These are phyloP conservation scores for Calonectria pseudoreteaudii DNA, from an alignment of 2,329 filamentous ascomycete genomes.

Conservation along the genomic window DNA sequence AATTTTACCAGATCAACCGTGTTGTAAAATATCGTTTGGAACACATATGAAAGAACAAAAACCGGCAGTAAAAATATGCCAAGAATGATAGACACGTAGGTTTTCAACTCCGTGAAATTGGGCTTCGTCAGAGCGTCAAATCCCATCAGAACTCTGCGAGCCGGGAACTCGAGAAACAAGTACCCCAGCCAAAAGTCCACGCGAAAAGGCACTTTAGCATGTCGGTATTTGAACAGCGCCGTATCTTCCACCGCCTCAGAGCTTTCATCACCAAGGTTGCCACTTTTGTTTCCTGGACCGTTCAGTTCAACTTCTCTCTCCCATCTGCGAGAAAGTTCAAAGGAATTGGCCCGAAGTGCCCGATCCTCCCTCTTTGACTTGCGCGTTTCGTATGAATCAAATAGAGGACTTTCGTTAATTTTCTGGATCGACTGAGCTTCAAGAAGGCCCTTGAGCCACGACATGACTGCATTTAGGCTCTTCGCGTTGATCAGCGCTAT, in stretches of 20 bases:
- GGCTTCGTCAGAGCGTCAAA: not conserved
- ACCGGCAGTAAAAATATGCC: not conserved
- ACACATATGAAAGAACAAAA: not conserved
- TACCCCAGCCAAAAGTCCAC: not conserved
- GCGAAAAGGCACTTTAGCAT: not conserved
- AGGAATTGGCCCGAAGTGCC: not conserved
- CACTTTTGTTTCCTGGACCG: no score
- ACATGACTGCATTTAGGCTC: not conserved
- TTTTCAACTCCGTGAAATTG: not conserved
- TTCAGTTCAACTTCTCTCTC: no score
- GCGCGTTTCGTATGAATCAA: not conserved
- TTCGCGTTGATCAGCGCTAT: not conserved
- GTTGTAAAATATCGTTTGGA: not conserved
- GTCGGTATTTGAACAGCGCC: not conserved
- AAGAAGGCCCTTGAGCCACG: not conserved
- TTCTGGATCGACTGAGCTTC: not conserved
- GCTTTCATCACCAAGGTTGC: no score
- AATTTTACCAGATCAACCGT: not conserved
- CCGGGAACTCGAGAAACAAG: not conserved
- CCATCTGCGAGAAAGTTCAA: not conserved
- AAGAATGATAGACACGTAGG: not conserved
- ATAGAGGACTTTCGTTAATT: not conserved
- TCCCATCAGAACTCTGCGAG: not conserved
- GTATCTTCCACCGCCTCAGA: not conserved
- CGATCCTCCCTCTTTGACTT: not conserved